A percentile compares a stretch with the other conserved stretches of the same genome.
Conservation (phyloP, 768 basidiomycete species). For the Suillus luteus region DNA sequence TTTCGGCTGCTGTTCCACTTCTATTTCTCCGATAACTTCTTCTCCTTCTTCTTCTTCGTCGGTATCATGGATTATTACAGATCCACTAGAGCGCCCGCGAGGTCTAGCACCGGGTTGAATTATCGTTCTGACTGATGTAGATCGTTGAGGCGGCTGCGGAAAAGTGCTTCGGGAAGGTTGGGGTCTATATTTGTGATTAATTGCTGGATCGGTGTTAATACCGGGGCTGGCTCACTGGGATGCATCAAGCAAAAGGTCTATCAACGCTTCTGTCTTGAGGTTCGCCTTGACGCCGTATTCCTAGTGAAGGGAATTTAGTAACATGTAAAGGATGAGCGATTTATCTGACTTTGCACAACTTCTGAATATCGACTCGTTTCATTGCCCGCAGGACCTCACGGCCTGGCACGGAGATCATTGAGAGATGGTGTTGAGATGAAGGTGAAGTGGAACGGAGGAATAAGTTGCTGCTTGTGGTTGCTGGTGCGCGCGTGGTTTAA, state of each 20-base stretch:
- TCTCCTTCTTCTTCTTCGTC: constrained; percentile 50
- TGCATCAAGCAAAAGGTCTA: constrained; percentile 68
- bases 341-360: constrained; percentile 55
- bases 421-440: constrained; percentile 12
- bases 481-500: constrained; percentile 39
- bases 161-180: constrained; percentile 24
- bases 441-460: constrained; percentile 16
- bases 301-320: constrained; percentile 39
- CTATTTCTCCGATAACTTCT: constrained; percentile 26
- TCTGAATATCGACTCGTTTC: constrained; percentile 57
- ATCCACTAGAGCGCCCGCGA: constrained; percentile 36
- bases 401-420: constrained; percentile 45
- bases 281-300: constrained; percentile 83
- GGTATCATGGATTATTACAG: constrained; percentile 41
- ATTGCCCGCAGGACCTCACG: constrained; percentile 54
- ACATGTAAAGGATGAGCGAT: constrained; percentile 15
- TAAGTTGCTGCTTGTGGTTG: constrained; percentile 10
- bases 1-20: constrained; percentile 25
- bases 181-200: constrained; percentile 34
- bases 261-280: constrained; percentile 77
- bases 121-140: constrained; percentile 35
- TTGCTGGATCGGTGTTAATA: constrained; percentile 38
- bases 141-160: constrained; percentile 27
- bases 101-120: constrained; percentile 29
- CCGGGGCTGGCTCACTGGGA: constrained; percentile 37